Conservation (phyloP, 139 green algal species). For the Chlamydomonas schloesseri region DNA sequence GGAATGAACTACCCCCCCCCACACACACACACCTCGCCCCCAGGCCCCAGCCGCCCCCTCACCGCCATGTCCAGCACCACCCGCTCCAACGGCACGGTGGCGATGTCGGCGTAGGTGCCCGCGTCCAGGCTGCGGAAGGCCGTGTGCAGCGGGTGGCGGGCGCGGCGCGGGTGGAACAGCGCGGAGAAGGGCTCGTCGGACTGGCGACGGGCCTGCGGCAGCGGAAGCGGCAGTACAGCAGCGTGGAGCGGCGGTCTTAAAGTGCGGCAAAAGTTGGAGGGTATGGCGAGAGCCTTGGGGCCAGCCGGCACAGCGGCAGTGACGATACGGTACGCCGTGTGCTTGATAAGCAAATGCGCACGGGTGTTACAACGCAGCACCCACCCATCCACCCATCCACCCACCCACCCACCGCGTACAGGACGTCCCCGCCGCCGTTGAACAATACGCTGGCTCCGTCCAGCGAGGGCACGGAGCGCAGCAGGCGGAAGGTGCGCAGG, state of each 20-base stretch:
- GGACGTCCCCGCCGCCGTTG: constrained; percentile 28
- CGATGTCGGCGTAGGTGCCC: constrained; percentile 77
- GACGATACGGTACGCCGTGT: too few species aligned
- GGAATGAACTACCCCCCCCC: too few species aligned
- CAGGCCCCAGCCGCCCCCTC: not conserved
- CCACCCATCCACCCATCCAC: too few species aligned
- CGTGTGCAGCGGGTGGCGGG: constrained; percentile 69
- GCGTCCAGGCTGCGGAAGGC: constrained; percentile 82
- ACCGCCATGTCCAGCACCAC: constrained; percentile 68
- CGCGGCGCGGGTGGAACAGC: constrained; percentile 53
- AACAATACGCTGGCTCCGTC: constrained; percentile 68
- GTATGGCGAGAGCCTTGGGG: too few species aligned
- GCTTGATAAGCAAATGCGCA: too few species aligned
- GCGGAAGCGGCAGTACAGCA: constrained; percentile 11
- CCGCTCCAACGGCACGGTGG: constrained; percentile 72
- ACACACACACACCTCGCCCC: not conserved
- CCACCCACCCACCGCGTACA: constrained; percentile 35
- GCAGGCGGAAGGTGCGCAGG: constrained; percentile 72
- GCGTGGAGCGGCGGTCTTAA: too few species aligned
- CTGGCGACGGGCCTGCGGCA: constrained; percentile 57
- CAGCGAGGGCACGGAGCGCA: constrained; percentile 75
- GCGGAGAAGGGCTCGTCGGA: constrained; percentile 53
- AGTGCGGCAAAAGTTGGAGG: too few species aligned
- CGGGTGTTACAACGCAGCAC: too few species aligned
- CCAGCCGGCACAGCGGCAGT: too few species aligned